Percentiles rank a stretch among this genome's conserved stretches.
These are phyloP conservation scores for Sambucus nigra DNA, from an alignment of 129 eudicot genomes.

Conservation along the genomic window DNA sequence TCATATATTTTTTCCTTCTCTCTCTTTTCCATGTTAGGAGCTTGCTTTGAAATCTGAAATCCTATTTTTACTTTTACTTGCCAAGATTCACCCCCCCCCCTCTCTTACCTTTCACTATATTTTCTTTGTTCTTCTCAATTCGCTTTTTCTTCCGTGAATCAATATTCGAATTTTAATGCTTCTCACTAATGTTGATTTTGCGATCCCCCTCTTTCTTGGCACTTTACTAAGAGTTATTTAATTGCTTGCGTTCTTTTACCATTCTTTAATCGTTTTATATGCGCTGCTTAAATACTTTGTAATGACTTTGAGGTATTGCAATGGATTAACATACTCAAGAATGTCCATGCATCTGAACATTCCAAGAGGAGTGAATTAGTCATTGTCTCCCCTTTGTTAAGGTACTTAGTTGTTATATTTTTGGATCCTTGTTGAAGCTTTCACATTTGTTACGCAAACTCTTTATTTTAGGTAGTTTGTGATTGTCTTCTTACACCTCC, in stretches of 20 bases:
- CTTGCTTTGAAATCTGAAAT: too few species aligned
- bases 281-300: background rate
- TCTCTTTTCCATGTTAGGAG: too few species aligned
- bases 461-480: background rate
- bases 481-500: background rate
- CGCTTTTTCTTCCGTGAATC: too few species aligned
- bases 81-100: too few species aligned
- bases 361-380: conserved; percentile 57
- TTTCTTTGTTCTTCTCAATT: too few species aligned
- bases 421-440: background rate
- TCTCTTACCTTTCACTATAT: too few species aligned
- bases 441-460: background rate
- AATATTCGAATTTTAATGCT: too few species aligned
- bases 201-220: too few species aligned
- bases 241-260: background rate
- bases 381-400: conserved; percentile 71
- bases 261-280: conserved; percentile 4
- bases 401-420: conserved; percentile 26
- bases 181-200: too few species aligned
- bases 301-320: conserved; percentile 7
- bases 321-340: conserved; percentile 80
- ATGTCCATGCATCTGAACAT: conserved; percentile 61
- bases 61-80: too few species aligned
- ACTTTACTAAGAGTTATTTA: background rate
- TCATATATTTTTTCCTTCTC: too few species aligned